These are phyloP conservation scores for Didymella exigua DNA, from an alignment of 2,329 filamentous ascomycete genomes.

Conservation along the genomic window DNA sequence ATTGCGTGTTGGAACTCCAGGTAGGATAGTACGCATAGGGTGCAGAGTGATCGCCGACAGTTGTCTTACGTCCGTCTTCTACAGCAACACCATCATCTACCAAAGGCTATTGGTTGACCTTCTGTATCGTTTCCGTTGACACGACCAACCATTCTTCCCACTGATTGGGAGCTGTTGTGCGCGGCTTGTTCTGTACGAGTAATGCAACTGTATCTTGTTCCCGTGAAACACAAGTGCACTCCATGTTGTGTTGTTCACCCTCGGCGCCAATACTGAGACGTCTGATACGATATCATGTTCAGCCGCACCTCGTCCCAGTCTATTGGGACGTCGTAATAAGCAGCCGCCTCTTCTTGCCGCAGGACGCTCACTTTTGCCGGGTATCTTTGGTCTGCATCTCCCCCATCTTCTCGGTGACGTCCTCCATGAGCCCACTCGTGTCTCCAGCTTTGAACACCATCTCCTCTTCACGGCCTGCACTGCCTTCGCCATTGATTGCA, in stretches of 20 bases:
- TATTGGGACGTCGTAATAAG: neutral
- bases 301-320: neutral
- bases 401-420: slow-evolving; percentile 41
- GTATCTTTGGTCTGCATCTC: slow-evolving; percentile 32
- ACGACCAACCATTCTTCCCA: neutral
- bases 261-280: neutral
- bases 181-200: slow-evolving; percentile 3
- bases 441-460: slow-evolving; percentile 19
- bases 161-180: neutral
- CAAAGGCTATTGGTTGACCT: slow-evolving; percentile 10
- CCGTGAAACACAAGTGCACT: neutral
- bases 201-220: slow-evolving; percentile 12
- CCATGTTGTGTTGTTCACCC: neutral
- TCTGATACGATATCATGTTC: neutral
- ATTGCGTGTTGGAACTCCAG: slow-evolving; percentile 19
- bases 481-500: slow-evolving; percentile 34
- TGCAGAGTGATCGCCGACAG: neutral
- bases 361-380: slow-evolving; percentile 7
- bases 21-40: slow-evolving; percentile 20
- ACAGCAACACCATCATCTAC: neutral
- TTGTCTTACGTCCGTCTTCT: slow-evolving; percentile 1
- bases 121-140: slow-evolving; percentile 8
- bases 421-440: slow-evolving; percentile 32
- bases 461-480: slow-evolving; percentile 22
- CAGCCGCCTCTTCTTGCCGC: neutral